A percentile compares a stretch with the other conserved stretches of the same genome.
These are phyloP conservation scores for Apophysomyces ossiformis DNA, from an alignment of 371 early-diverging fungal species.

Conservation along the genomic window DNA sequence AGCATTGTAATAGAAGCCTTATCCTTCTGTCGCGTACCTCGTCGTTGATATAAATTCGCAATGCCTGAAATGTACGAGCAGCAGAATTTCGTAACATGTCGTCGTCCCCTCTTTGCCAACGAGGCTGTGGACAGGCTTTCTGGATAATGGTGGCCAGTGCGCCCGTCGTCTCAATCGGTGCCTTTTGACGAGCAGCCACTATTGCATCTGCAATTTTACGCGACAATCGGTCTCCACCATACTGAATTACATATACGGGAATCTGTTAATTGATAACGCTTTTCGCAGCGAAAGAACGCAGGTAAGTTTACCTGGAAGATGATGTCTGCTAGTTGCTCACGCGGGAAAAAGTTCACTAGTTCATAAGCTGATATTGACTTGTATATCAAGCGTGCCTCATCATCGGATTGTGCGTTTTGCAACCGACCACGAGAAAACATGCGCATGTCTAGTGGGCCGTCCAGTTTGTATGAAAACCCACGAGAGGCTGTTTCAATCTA, in stretches of 20 bases:
- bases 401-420: constrained; percentile 9
- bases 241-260: constrained; percentile 17
- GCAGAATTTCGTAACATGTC: constrained; percentile 57
- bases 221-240: constrained; percentile 65
- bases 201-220: constrained; percentile 70
- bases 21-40: constrained; percentile 43
- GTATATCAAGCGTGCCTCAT: constrained; percentile 31
- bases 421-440: constrained; percentile 56
- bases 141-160: constrained; percentile 60
- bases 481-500: constrained; percentile 64
- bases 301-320: constrained; percentile 49
- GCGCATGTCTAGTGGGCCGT: constrained; percentile 76
- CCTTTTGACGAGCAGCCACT: constrained; percentile 51
- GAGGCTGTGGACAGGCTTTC: constrained; percentile 55
- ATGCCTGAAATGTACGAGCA: constrained; percentile 60
- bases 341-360: constrained; percentile 56
- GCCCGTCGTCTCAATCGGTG: constrained; percentile 59
- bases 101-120: constrained; percentile 51
- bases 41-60: constrained; percentile 76
- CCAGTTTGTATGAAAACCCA: constrained; percentile 72
- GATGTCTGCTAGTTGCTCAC: constrained; percentile 66
- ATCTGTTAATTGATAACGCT: too few relatives aligned
- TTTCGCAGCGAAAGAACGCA: too few relatives aligned
- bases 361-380: constrained; percentile 59
- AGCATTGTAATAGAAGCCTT: not conserved